phyloP scores from a whole-genome alignment of 192 early-diverging fungal genomes.

The Coemansia sp. region DNA sequence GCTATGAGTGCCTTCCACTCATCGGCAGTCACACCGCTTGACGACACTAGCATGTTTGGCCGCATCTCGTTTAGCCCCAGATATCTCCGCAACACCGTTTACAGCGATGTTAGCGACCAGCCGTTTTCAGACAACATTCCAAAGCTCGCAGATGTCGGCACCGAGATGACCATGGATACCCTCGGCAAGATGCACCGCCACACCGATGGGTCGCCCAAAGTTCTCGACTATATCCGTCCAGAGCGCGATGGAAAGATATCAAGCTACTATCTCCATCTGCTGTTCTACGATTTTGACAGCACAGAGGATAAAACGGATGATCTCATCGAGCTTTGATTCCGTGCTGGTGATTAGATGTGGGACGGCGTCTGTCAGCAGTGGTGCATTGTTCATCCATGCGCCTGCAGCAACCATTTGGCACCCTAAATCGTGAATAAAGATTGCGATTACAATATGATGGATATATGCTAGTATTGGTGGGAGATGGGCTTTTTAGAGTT shows the following conservation, averaged over 20 bases:
- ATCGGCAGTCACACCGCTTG: constrained; percentile 28
- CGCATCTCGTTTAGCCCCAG: constrained; percentile 22
- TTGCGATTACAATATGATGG: too few relatives aligned
- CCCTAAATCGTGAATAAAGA: too few relatives aligned
- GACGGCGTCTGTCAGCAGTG: too few relatives aligned
- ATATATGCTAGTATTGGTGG: too few relatives aligned
- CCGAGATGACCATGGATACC: constrained; percentile 39
- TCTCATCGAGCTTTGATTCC: constrained; percentile 18
- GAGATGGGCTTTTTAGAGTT: too few relatives aligned
- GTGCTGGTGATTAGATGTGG: not conserved
- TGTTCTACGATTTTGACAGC: constrained; percentile 20
- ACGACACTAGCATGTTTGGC: constrained; percentile 23
- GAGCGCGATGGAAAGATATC: constrained; percentile 43
- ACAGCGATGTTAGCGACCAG: constrained; percentile 31
- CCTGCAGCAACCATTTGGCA: not conserved
- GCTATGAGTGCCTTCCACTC: constrained; percentile 39
- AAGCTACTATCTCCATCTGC: constrained; percentile 34
- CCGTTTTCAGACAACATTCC: constrained; percentile 51
- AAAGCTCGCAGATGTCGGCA: constrained; percentile 32
- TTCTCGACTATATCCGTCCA: constrained; percentile 47
- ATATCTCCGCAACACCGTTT: constrained; percentile 23
- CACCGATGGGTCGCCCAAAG: constrained; percentile 40
- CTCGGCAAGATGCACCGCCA: constrained; percentile 40
- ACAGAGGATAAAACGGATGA: constrained; percentile 9
- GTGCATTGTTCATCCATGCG: too few relatives aligned